phyloP scores from a whole-genome alignment of 495 filamentous ascomycete species.

The Diplogelasinospora grovesii region DNA sequence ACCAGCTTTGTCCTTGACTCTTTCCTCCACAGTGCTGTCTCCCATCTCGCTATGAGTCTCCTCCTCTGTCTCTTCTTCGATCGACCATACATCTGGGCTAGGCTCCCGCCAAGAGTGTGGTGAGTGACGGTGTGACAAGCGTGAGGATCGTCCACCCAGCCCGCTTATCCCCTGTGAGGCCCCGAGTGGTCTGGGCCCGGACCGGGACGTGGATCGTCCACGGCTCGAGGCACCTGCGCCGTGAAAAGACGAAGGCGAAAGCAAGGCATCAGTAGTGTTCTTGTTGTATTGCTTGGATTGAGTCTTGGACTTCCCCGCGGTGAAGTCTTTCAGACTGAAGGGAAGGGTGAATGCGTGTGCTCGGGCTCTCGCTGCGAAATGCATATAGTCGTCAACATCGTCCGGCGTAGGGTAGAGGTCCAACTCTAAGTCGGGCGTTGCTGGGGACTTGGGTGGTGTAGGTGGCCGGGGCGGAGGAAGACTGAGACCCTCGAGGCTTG shows the following conservation, averaged over 20 bases:
- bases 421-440: slow-evolving; percentile 24
- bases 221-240: background rate
- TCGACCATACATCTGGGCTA: slow-evolving; percentile 46
- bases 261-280: slow-evolving; percentile 15
- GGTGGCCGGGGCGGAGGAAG: slow-evolving; percentile 30
- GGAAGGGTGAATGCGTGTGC: slow-evolving; percentile 16
- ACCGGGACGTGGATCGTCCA: background rate
- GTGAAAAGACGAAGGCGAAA: slow-evolving; percentile 24
- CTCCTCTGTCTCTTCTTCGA: slow-evolving; percentile 44
- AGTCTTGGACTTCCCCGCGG: slow-evolving; percentile 9
- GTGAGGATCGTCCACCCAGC: background rate
- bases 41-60: slow-evolving; percentile 33
- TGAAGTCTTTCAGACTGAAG: slow-evolving; percentile 18
- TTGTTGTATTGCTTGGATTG: slow-evolving; percentile 1
- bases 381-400: slow-evolving; percentile 35
- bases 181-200: background rate
- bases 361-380: slow-evolving; percentile 19
- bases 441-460: slow-evolving; percentile 29
- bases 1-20: slow-evolving; percentile 9
- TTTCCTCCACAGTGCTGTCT: slow-evolving; percentile 17
- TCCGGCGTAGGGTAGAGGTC: slow-evolving; percentile 21
- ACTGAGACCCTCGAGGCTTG: slow-evolving; percentile 39
- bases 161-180: background rate
- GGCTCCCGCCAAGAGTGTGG: slow-evolving; percentile 44
- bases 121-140: slow-evolving; percentile 22